Conservation (phyloP, 768 basidiomycete species). For the Pleurotus cornucopiae region DNA sequence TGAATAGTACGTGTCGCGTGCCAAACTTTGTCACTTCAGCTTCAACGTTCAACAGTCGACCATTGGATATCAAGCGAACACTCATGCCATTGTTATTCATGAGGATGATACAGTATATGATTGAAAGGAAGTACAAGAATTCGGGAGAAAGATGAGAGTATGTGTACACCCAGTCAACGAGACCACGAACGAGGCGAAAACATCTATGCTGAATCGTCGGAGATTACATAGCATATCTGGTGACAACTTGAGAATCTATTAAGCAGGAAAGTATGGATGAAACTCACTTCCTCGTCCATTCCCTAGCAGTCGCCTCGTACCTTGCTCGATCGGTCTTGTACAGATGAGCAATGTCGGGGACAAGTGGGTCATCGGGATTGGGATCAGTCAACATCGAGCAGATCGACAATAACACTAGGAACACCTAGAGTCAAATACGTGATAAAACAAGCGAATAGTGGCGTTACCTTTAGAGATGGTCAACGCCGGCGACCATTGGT, state of each 20-base stretch:
- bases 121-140: conserved; percentile 7
- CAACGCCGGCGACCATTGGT: conserved; percentile 98
- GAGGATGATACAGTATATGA: conserved; percentile 1
- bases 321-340: conserved; percentile 99
- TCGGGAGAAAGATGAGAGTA: conserved; percentile 5
- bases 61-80: background rate
- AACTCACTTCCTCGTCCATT: conserved; percentile 98
- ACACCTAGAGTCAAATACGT: background rate
- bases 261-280: conserved; percentile 1
- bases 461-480: conserved; percentile 94
- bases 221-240: conserved; percentile 35
- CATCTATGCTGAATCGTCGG: background rate
- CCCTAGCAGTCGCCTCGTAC: conserved; percentile 96
- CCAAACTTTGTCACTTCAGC: too few relatives aligned
- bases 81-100: conserved; percentile 3
- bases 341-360: conserved; percentile 96
- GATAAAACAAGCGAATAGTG: background rate
- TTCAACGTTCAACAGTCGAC: background rate
- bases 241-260: conserved; percentile 10
- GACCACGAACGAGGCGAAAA: background rate
- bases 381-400: conserved; percentile 99
- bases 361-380: conserved; percentile 98
- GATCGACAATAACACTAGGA: conserved; percentile 87
- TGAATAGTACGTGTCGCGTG: too few relatives aligned
- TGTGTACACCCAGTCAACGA: conserved; percentile 1